Evolutionary conservation across 2,329 filamentous ascomycete species (phyloP), one percentile per base, ranked within the genome.

Genomic region (Sporothrix curviconia): DNA sequence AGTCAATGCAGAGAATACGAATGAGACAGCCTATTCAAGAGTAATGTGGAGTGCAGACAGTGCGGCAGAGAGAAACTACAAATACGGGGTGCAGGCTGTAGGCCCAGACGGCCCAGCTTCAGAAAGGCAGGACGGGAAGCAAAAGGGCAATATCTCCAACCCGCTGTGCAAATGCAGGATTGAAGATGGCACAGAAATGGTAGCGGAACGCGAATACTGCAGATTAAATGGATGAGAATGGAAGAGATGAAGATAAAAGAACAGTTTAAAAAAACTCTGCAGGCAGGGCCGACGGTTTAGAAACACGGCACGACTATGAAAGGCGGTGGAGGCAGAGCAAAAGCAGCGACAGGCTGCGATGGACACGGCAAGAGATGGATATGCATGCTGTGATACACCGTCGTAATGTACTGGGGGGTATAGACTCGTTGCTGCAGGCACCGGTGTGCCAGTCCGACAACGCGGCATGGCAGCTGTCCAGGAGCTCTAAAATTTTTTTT

Each of bases 11-110:
- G n/a, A n/a, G n/a, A n/a, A n/a, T n/a, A n/a, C n/a, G n/a, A n/a
- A n/a, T n/a, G n/a, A n/a, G n/a, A n/a, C n/a, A n/a, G n/a, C n/a
- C n/a, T n/a, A n/a, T n/a, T n/a, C n/a, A n/a, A n/a, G n/a, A n/a
- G n/a, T n/a, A n/a, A n/a, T n/a, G n/a, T n/a, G n/a, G n/a, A n/a
- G n/a, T n/a, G n/a, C n/a, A n/a, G n/a, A n/a, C n/a, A n/a, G n/a
- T n/a, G n/a, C n/a, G n/a, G 22, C n/a, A 37, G 17, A 39, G 15
- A 53, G 5, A 28, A n/a, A 1, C 15, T 22, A 19, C 32, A 40
- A 53, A 52, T 32, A 52, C 47, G 55, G 47, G 55, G 47, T 57
- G 47, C 55, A 57, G 55, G 46, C 6, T 53, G 55, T 49, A 53
- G 47, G 9, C 11, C 6, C 19, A 22, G 43, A n/a, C 46, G 47